Evolutionary conservation across 108 stramenopile genomes (phyloP), one percentile per base, ranked within the genome.

Genomic region (Pseudonitzschia multiseries): DNA sequence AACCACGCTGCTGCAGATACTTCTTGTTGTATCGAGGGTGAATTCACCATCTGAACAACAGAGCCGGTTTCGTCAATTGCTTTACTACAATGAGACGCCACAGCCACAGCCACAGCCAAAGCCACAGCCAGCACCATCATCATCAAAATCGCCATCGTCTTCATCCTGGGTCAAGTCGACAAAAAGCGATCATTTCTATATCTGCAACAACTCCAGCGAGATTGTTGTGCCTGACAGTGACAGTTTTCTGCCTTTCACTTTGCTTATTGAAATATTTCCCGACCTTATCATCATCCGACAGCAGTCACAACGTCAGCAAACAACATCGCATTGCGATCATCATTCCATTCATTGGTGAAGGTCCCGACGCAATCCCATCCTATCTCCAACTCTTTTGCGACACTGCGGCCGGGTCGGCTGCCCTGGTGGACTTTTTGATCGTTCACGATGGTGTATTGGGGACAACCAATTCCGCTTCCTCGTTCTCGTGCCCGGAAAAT

Each of bases 301-400:
- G 26, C 57, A 59, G 26, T 14, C 1, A 27, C 27, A 27, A 9
- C 57, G 26, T 0, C 29, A 14, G 26, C 57, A 62, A 62, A 14
- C 18, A 33, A 40, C 77, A 79, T 65, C 81, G 91, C 20, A 75
- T 94, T 29, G 93, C 93, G 13, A 83, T 94, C 20, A 50, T 94
- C 0, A 86, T 94, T 56, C 93, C 93, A 26, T 94, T 90, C 65
- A 73, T 92, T 6, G 88, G 80, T 2, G 75, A 83, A 69, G 70
- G 75, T 20, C 84, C 87, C 2, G 71, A 70, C 26, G 77, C 81
- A 2, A 85, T 97, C 31, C 96, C 95, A 21, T 64, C 93, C 20
- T 97, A 94, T 70, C 84, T 95, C 61, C 79, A 87, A 29, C 59
- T 93, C 0, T 97, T 97, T 68, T 89, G 89, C 27, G 78, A 65